Evolutionary conservation across 169 alveolate genomes (phyloP).

Genomic region (Eimeria tenella): DNA sequence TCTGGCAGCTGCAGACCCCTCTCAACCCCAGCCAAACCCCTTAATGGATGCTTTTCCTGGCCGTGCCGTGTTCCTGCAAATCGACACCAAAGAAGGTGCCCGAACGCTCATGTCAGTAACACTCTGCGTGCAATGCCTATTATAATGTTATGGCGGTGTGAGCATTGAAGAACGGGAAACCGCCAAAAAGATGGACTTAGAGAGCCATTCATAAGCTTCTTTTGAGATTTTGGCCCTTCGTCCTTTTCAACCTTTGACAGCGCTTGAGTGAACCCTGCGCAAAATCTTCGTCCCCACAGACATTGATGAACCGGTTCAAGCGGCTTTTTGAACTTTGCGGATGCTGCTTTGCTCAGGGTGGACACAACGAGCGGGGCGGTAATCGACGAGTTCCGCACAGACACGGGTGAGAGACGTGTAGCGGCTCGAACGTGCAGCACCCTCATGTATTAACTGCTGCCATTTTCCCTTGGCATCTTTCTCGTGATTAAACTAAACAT

Average conservation of each 20-base stretch:
- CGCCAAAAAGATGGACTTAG: too few species aligned
- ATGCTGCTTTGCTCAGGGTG: slow-evolving; percentile 56
- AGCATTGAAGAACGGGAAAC: too few species aligned
- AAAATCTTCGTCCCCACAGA: not conserved
- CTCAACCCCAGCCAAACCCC: slow-evolving; percentile 70
- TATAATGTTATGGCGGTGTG: too few species aligned
- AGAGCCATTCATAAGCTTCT: too few species aligned
- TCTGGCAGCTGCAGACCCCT: slow-evolving; percentile 23
- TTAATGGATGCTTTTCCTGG: slow-evolving; percentile 66
- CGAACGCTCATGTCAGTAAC: slow-evolving; percentile 57
- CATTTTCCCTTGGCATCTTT: too few species aligned
- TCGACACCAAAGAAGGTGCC: slow-evolving; percentile 26
- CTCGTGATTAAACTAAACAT: too few species aligned
- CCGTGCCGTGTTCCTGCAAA: slow-evolving; percentile 54
- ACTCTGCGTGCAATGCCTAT: too few species aligned
- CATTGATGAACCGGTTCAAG: not conserved
- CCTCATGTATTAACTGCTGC: too few species aligned
- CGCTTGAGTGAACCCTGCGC: too few species aligned
- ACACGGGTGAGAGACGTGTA: slow-evolving; percentile 12
- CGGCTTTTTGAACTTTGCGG: not conserved
- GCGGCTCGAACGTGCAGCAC: too few species aligned
- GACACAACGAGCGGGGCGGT: slow-evolving; percentile 54
- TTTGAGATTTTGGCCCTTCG: too few species aligned
- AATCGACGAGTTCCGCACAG: slow-evolving; percentile 62
- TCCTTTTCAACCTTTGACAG: too few species aligned